Conservation (phyloP, 106 monocot species). For the Dendrobium huoshanense region DNA sequence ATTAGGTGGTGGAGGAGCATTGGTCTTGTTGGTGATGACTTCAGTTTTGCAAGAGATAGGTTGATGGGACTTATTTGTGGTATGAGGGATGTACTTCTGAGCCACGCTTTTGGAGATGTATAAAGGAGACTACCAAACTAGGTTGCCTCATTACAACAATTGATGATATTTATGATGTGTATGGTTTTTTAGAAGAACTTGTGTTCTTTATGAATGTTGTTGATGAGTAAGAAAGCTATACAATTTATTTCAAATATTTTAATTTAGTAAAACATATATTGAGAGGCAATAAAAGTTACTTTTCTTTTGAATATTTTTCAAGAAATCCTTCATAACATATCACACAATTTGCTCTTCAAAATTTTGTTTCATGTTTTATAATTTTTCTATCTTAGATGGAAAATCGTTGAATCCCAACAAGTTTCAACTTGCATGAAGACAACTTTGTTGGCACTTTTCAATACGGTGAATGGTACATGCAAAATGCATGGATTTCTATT, state of each 20-base stretch:
- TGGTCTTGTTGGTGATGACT: constrained; percentile 12
- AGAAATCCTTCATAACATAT: too few species aligned
- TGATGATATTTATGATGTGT: constrained; percentile 38
- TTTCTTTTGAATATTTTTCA: too few species aligned
- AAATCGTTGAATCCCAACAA: background rate
- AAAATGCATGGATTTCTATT: background rate
- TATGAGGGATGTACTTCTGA: constrained; percentile 2
- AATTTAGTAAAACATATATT: too few species aligned
- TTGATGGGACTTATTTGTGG: constrained; percentile 26
- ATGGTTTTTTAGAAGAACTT: constrained; percentile 37
- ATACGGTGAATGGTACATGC: constrained; percentile 16
- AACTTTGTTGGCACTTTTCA: constrained; percentile 18
- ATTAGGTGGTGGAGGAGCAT: constrained; percentile 38
- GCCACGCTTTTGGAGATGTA: constrained; percentile 12
- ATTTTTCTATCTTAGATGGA: constrained; percentile 23
- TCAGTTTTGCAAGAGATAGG: constrained; percentile 38
- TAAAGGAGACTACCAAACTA: constrained; percentile 20
- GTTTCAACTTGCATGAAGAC: constrained; percentile 29
- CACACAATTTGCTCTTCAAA: too few species aligned
- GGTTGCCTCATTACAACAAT: constrained; percentile 12
- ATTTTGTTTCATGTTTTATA: too few species aligned
- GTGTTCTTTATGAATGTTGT: constrained; percentile 27
- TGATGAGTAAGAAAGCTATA: constrained; percentile 11
- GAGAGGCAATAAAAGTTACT: too few species aligned
- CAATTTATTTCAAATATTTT: background rate